Evolutionary conservation across 1,284 basidiomycete species (phyloP).

Genomic region (Melampsora allii-populina): DNA sequence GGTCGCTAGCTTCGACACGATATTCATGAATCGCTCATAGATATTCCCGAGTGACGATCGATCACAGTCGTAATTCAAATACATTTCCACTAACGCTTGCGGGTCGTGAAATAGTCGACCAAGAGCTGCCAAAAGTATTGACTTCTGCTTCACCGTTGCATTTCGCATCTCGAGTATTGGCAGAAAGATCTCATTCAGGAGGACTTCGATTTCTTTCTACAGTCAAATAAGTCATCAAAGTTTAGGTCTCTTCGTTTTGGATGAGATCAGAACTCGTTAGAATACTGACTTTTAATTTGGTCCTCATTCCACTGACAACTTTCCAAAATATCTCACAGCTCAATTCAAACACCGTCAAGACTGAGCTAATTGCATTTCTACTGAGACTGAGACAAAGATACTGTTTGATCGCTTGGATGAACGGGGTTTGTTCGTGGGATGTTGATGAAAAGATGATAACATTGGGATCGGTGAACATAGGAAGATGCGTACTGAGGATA

Average conservation of each 20-base stretch:
- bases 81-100: constrained; percentile 92
- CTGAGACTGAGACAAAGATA: constrained; percentile 91
- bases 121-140: constrained; percentile 79
- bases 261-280: neutral
- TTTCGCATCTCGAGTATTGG: constrained; percentile 98
- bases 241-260: neutral
- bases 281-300: constrained; percentile 75
- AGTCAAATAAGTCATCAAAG: constrained; percentile 11
- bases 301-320: constrained; percentile 85
- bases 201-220: constrained; percentile 98
- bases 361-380: constrained; percentile 90
- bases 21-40: constrained; percentile 96
- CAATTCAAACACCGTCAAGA: constrained; percentile 95
- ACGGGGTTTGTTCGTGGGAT: constrained; percentile 76
- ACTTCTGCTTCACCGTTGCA: constrained; percentile 91
- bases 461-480: constrained; percentile 75
- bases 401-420: constrained; percentile 88
- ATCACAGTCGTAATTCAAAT: constrained; percentile 97
- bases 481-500: constrained; percentile 86
- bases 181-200: constrained; percentile 97
- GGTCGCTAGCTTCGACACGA: constrained; percentile 83
- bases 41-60: constrained; percentile 88
- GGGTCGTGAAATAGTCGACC: constrained; percentile 81
- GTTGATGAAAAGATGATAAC: constrained; percentile 85
- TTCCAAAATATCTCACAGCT: constrained; percentile 99